These are phyloP conservation scores for Saksenaea oblongispora DNA, from an alignment of 371 early-diverging fungal genomes.

Conservation along the genomic window DNA sequence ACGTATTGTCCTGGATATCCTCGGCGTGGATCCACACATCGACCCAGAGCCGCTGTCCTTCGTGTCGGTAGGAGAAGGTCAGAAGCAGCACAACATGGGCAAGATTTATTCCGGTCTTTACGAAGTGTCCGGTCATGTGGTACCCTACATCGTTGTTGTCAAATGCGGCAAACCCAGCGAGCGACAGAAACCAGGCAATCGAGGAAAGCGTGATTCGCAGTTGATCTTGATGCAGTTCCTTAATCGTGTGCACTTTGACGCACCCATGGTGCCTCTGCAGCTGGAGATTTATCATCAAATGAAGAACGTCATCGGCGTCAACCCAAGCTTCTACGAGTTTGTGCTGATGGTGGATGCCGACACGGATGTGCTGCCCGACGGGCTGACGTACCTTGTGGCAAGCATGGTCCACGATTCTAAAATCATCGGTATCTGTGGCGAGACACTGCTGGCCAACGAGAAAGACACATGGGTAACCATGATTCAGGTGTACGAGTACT, in stretches of 20 bases:
- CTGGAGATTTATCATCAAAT: conserved; percentile 92
- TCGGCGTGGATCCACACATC: conserved; percentile 77
- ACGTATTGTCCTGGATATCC: conserved; percentile 88
- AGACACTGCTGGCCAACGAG: conserved; percentile 88
- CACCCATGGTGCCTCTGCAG: conserved; percentile 91
- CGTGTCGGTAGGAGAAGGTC: conserved; percentile 83
- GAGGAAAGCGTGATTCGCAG: conserved; percentile 99
- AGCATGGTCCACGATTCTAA: conserved; percentile 84
- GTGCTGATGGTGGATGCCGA: conserved; percentile 97
- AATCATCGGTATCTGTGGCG: conserved; percentile 94
- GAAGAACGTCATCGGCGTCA: conserved; percentile 89
- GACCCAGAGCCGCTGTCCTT: conserved; percentile 86
- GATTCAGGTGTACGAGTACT: conserved; percentile 99
- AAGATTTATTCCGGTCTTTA: conserved; percentile 97
- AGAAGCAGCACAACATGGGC: conserved; percentile 88
- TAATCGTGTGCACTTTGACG: conserved; percentile 92
- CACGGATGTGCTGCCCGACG: conserved; percentile 86
- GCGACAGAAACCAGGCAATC: conserved; percentile 84
- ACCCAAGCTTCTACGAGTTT: conserved; percentile 84
- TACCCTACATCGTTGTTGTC: conserved; percentile 91
- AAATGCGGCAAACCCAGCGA: conserved; percentile 85
- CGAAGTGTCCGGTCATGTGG: conserved; percentile 76
- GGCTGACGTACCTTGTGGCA: conserved; percentile 85
- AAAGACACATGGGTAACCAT: conserved; percentile 95
- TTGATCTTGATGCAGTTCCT: conserved; percentile 98